Percentiles rank a stretch among this genome's conserved stretches.
Conservation (phyloP, 225 moss, liverwort and hornwort species). For the Neckera pumila region DNA sequence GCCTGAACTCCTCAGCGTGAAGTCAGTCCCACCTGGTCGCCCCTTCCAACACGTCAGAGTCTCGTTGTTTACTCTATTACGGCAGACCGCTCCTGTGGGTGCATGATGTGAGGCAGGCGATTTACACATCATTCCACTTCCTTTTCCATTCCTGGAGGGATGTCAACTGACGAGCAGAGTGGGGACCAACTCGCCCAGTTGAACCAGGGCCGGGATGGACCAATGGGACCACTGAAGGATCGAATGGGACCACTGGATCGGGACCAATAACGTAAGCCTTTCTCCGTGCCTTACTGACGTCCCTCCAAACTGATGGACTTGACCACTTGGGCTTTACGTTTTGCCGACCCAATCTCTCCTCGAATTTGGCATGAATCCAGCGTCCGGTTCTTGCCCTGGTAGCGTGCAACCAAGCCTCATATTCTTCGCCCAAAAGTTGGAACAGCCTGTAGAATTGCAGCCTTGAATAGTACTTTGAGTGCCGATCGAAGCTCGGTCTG, state of each 20-base stretch:
- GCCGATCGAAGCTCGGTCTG: background rate
- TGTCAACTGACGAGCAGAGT: background rate
- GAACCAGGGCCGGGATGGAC: no score
- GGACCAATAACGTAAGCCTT: background rate
- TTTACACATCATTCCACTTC: background rate
- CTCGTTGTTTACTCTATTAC: background rate
- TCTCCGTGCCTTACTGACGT: background rate
- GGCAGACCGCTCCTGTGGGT: background rate
- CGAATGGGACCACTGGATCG: background rate
- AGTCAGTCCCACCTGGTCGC: no score
- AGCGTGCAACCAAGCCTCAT: background rate
- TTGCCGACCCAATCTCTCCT: background rate
- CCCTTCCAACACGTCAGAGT: background rate
- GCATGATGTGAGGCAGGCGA: background rate
- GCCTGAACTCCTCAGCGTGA: no score
- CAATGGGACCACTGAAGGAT: background rate
- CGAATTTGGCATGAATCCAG: background rate
- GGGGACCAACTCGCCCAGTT: no score
- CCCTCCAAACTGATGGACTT: background rate
- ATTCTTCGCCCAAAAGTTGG: background rate
- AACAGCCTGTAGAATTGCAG: background rate
- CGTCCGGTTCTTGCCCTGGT: background rate
- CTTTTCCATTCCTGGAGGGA: background rate
- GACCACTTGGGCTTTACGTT: background rate
- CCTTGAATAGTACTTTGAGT: background rate